A percentile compares a stretch with the other conserved stretches of the same genome.
These are phyloP conservation scores for Hymenoscyphus salicellus DNA, from an alignment of 2,329 filamentous ascomycete genomes.

Conservation along the genomic window DNA sequence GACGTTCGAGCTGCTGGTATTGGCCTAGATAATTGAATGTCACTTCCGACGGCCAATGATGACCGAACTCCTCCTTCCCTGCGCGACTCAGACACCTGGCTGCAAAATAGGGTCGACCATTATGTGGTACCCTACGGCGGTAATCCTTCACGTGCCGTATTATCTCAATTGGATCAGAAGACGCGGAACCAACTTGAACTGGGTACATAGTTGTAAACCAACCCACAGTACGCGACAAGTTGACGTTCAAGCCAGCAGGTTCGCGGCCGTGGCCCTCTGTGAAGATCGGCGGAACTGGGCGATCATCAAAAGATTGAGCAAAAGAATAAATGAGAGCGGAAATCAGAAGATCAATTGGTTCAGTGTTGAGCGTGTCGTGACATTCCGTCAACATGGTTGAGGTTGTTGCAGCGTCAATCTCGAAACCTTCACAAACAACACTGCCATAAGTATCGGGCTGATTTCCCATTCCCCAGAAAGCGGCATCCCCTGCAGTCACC, in stretches of 20 bases:
- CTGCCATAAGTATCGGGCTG: constrained; percentile 28
- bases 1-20: constrained; percentile 44
- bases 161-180: constrained; percentile 4
- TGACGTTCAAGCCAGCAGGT: constrained; percentile 32
- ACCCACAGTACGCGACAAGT: constrained; percentile 43
- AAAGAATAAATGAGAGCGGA: constrained; percentile 40
- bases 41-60: constrained; percentile 40
- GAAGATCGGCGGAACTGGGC: constrained; percentile 39
- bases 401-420: constrained; percentile 42
- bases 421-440: constrained; percentile 39
- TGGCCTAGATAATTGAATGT: constrained; percentile 50
- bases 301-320: constrained; percentile 36
- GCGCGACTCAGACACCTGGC: constrained; percentile 35
- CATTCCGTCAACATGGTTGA: constrained; percentile 26
- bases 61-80: constrained; percentile 28
- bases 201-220: constrained; percentile 48
- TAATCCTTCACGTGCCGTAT: constrained; percentile 38
- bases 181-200: neutral
- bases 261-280: constrained; percentile 45
- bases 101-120: constrained; percentile 41
- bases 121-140: constrained; percentile 37
- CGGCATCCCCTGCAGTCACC: constrained; percentile 7
- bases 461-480: constrained; percentile 32
- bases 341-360: constrained; percentile 42
- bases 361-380: constrained; percentile 36